Base-by-base conservation (phyloP, 106 monocot species). In the Phalaenopsis aphrodite region DNA sequence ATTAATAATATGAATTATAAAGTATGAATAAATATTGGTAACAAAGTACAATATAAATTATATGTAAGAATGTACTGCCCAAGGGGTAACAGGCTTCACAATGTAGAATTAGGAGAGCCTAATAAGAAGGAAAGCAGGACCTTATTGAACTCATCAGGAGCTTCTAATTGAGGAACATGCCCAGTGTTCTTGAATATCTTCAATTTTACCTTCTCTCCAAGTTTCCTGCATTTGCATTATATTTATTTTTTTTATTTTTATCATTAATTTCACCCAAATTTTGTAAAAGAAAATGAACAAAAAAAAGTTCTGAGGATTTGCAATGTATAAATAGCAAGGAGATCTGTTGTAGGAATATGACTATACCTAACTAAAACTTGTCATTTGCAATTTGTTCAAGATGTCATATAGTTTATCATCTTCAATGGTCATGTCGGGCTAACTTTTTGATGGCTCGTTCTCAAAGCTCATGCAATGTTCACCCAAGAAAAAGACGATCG, bases 91-190 rank as follows among this genome's bases (percentile, higher is more conserved):
- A 45, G 3, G 3, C 43, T 45, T 45, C 52, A 52, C 61, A 61
- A 19, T 3, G 16, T 39, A 39, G 30, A 69, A 24, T 69, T 81
- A 1, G 73, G 73, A 47, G 37, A 7, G 37, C 41, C 61, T 39
- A 86, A 65, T 45, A 91, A 82, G 83, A 91, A 91, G 23, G 81
- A 71, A 11, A 86, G 17, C 3, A 91, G 79, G 46, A 85, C 49
- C 78, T 85, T 24, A 61, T 91, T 91, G 77, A 91, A 91, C 21
- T 39, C 47, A 9, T 38, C 49, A 12, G 88, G 86, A 58, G 85
- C 79, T 79, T 91, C 91, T 10, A 58, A 23, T 37, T 91, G 88
- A 18, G 91, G 91, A 21, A 87, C 5, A 69, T 91, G 91, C 2
- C 86, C 85, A 0, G 88, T 87, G 58, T 88, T 85, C 82, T 86